Evolutionary conservation across 1,284 basidiomycete genomes (phyloP).

Genomic region (Cutaneotrichosporon daszewskae): DNA sequence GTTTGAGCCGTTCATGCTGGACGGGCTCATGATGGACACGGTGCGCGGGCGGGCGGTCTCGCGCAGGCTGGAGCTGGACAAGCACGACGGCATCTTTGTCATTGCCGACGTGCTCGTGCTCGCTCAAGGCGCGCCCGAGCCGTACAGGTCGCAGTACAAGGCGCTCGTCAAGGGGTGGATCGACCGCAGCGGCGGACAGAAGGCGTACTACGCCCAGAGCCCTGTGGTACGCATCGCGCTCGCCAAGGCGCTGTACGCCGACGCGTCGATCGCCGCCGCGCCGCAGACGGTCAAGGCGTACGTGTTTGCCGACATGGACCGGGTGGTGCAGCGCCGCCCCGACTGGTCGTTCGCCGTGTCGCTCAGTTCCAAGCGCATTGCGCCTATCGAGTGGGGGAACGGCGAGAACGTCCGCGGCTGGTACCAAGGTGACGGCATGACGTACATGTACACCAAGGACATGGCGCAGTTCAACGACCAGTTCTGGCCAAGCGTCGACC

Average conservation of each 20-base stretch:
- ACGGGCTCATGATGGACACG: conserved; percentile 2
- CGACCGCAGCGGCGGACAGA: not conserved
- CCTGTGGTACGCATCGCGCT: not conserved
- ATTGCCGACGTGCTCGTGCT: not conserved
- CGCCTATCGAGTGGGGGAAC: conserved; percentile 2
- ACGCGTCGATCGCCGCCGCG: not conserved
- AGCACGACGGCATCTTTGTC: not conserved
- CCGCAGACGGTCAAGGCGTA: not conserved
- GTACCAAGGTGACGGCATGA: conserved; percentile 1
- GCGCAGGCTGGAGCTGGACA: not conserved
- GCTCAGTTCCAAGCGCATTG: conserved; percentile 1
- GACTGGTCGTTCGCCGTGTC: conserved; percentile 1
- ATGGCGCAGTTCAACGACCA: not conserved
- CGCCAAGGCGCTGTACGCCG: not conserved
- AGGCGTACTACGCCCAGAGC: not conserved
- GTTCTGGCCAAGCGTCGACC: conserved; percentile 1
- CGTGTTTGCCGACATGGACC: not conserved
- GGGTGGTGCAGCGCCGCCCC: not conserved
- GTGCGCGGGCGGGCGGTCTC: not conserved
- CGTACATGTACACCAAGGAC: not conserved
- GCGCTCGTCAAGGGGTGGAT: not conserved
- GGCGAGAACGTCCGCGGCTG: conserved; percentile 1
- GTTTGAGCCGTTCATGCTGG: not conserved
- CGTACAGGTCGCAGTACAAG: not conserved
- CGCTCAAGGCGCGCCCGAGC: not conserved